Percentiles rank a stretch among this genome's conserved stretches.
These are phyloP conservation scores for Fusarium sp. DNA, from an alignment of 2,329 filamentous ascomycete genomes.

Conservation along the genomic window DNA sequence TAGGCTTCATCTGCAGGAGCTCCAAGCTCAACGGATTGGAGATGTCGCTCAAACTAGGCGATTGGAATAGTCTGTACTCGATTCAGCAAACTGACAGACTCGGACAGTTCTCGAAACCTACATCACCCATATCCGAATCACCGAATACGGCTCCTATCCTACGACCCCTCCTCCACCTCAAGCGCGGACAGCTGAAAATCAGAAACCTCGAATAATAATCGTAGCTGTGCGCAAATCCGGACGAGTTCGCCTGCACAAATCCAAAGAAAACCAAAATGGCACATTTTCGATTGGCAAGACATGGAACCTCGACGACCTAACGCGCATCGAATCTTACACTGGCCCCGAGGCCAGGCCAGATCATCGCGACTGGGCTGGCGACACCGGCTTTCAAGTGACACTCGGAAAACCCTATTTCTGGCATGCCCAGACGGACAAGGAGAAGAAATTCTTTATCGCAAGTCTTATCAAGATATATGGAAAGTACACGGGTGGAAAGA, in stretches of 20 bases:
- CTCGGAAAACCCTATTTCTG: slow-evolving; percentile 97
- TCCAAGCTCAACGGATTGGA: neutral
- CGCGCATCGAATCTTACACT: slow-evolving; percentile 83
- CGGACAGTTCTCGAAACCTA: slow-evolving; percentile 77
- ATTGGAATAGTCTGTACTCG: neutral
- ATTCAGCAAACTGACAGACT: slow-evolving; percentile 11
- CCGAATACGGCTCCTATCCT: slow-evolving; percentile 85
- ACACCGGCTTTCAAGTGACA: slow-evolving; percentile 86
- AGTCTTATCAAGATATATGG: slow-evolving; percentile 95
- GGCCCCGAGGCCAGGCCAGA: slow-evolving; percentile 66
- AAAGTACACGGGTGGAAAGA: slow-evolving; percentile 91
- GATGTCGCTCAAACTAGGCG: neutral
- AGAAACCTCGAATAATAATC: slow-evolving; percentile 92
- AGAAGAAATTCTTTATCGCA: slow-evolving; percentile 98
- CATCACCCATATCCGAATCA: slow-evolving; percentile 95
- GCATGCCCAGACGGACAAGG: slow-evolving; percentile 91
- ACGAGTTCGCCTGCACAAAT: slow-evolving; percentile 94
- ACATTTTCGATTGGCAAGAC: slow-evolving; percentile 98
- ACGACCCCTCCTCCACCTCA: slow-evolving; percentile 86
- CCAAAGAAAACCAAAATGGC: slow-evolving; percentile 92
- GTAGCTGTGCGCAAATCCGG: slow-evolving; percentile 93
- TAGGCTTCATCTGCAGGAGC: neutral
- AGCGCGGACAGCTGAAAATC: slow-evolving; percentile 73
- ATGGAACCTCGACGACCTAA: slow-evolving; percentile 94
- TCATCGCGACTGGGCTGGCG: slow-evolving; percentile 81